These are phyloP conservation scores for Juglanconis oblonga DNA, from an alignment of 2,329 filamentous ascomycete genomes.

Conservation along the genomic window DNA sequence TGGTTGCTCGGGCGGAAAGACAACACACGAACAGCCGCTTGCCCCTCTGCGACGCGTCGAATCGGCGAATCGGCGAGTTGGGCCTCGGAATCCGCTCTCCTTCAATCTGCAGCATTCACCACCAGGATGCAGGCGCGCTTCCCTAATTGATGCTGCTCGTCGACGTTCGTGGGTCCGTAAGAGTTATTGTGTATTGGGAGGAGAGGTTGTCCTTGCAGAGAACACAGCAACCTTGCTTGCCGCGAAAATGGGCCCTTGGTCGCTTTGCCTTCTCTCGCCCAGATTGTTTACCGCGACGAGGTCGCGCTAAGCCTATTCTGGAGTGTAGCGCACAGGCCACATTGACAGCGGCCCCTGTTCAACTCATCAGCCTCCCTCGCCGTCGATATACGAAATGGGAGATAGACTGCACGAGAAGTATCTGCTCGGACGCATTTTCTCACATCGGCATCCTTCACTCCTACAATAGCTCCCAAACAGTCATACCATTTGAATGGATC, in stretches of 20 bases:
- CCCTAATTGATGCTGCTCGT: slow-evolving; percentile 16
- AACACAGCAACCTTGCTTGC: slow-evolving; percentile 2
- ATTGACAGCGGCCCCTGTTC: not conserved
- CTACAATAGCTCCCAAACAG: too few relatives aligned
- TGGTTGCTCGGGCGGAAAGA: not conserved
- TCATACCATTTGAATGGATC: too few relatives aligned
- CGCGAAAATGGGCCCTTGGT: slow-evolving; percentile 13
- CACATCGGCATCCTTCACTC: too few relatives aligned
- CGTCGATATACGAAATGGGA: too few relatives aligned
- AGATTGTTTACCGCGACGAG: slow-evolving; percentile 13
- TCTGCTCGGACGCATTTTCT: too few relatives aligned
- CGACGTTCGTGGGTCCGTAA: not conserved
- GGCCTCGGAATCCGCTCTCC: not conserved
- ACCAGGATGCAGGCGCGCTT: slow-evolving; percentile 12
- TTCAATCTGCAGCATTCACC: slow-evolving; percentile 2
- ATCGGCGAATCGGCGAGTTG: not conserved
- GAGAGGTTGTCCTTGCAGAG: not conserved
- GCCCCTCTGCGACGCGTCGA: slow-evolving; percentile 18
- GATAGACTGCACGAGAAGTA: too few relatives aligned
- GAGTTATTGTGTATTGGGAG: slow-evolving; percentile 5
- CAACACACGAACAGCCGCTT: not conserved
- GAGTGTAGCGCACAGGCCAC: not conserved
- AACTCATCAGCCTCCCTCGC: not conserved
- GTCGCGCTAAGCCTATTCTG: slow-evolving; percentile 9
- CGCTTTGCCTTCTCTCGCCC: not conserved